Evolutionary conservation across 495 filamentous ascomycete species (phyloP).

Genomic region (Penicillium dipodomyicola): DNA sequence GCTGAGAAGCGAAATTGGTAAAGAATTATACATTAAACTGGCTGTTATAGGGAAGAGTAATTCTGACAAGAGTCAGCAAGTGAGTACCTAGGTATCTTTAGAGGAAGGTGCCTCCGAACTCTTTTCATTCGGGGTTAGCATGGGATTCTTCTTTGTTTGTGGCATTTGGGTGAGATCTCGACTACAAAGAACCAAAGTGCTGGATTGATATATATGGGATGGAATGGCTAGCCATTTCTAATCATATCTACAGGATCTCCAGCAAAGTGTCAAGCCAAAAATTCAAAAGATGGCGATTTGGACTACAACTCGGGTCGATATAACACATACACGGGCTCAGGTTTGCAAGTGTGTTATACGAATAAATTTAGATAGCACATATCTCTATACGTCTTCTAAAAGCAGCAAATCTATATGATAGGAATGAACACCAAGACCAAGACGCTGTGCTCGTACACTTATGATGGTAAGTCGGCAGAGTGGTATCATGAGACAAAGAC

Average conservation of each 20-base stretch:
- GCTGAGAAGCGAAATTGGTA: not conserved
- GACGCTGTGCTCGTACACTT: constrained; percentile 9
- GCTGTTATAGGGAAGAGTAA: not conserved
- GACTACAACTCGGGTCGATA: not conserved
- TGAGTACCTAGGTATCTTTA: not conserved
- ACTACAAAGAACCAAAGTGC: not conserved
- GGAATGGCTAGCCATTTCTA: not conserved
- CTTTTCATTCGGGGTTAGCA: not conserved
- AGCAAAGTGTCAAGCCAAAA: not conserved
- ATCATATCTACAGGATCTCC: too few species aligned
- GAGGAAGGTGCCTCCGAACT: not conserved
- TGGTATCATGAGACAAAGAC: constrained; percentile 13
- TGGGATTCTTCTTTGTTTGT: not conserved
- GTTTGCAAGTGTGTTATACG: not conserved
- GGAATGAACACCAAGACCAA: not conserved
- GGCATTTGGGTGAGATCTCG: not conserved
- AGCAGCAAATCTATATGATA: not conserved
- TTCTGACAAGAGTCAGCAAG: not conserved
- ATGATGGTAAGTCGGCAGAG: not conserved
- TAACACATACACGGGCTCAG: not conserved
- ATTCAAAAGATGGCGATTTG: not conserved
- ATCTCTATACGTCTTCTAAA: not conserved
- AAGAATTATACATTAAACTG: not conserved
- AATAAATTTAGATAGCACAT: not conserved
- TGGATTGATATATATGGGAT: not conserved